A percentile compares a stretch with the other conserved stretches of the same genome.
These are phyloP conservation scores for Lavandula angustifolia DNA, from an alignment of 257 asterid genomes.

Conservation along the genomic window DNA sequence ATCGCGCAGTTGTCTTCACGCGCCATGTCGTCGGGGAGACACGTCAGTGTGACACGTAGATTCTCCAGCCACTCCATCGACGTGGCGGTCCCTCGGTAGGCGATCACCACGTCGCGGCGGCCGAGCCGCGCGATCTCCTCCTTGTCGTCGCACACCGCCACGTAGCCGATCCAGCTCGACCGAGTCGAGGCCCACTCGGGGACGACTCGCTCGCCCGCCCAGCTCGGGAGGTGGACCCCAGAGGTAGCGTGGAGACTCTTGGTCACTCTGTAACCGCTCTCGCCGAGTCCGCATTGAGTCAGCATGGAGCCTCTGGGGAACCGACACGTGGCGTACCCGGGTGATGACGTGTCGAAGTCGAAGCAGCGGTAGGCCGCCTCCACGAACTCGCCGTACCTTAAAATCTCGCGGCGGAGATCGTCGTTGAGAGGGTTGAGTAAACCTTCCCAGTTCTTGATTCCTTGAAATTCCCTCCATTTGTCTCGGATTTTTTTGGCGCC, in stretches of 20 bases:
- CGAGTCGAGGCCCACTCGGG: conserved; percentile 55
- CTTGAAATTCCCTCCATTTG: conserved; percentile 83
- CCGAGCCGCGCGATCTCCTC: conserved; percentile 67
- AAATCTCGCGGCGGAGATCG: conserved; percentile 63
- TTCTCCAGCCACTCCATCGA: conserved; percentile 86
- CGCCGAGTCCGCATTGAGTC: conserved; percentile 36
- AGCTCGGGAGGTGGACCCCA: conserved; percentile 60
- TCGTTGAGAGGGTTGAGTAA: conserved; percentile 84
- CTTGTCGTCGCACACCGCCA: conserved; percentile 75
- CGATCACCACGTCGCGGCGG: conserved; percentile 82
- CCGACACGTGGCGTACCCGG: conserved; percentile 48
- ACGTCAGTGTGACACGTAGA: conserved; percentile 57
- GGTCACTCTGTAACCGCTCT: conserved; percentile 51
- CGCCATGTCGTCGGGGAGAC: conserved; percentile 59
- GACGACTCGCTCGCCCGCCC: conserved; percentile 30
- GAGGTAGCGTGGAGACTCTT: conserved; percentile 70
- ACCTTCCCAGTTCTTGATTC: conserved; percentile 93
- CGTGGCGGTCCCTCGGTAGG: conserved; percentile 87
- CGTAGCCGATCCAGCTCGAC: conserved; percentile 91
- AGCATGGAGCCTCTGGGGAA: conserved; percentile 46
- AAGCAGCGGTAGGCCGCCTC: conserved; percentile 76
- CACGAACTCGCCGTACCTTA: conserved; percentile 77
- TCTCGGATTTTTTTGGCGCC: conserved; percentile 41
- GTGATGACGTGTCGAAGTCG: conserved; percentile 72
- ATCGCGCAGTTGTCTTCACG: conserved; percentile 38